phyloP scores from a whole-genome alignment of 1,139 yeast genomes.

The Sugiyamaella grinbergsii region DNA sequence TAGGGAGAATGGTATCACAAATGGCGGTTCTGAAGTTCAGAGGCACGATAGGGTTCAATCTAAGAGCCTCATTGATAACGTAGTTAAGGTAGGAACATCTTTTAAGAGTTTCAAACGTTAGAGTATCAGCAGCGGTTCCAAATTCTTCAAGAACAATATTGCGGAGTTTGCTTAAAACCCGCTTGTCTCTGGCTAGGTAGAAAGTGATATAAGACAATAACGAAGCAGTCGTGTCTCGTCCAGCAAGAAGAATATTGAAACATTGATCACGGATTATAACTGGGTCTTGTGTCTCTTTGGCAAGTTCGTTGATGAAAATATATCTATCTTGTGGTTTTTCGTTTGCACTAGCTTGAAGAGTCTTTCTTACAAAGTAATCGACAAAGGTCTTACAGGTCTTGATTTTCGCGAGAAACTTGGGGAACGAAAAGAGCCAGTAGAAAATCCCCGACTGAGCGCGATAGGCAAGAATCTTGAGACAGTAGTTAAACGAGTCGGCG shows the following conservation, averaged over 20 bases:
- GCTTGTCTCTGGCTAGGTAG: constrained; percentile 51
- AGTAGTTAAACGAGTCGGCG: constrained; percentile 46
- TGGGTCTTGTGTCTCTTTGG: constrained; percentile 54
- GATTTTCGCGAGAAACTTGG: constrained; percentile 40
- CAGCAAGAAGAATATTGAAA: constrained; percentile 56
- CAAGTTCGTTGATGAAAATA: constrained; percentile 54
- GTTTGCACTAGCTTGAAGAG: constrained; percentile 28
- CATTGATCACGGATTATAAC: constrained; percentile 53
- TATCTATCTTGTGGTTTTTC: constrained; percentile 29
- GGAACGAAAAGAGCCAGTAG: constrained; percentile 21
- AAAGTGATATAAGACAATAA: constrained; percentile 52
- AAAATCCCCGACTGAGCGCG: constrained; percentile 25
- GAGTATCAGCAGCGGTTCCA: constrained; percentile 28
- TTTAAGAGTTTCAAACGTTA: constrained; percentile 54
- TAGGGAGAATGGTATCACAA: constrained; percentile 49
- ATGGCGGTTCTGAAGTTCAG: constrained; percentile 53
- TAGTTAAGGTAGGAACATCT: constrained; percentile 52
- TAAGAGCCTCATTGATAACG: constrained; percentile 54
- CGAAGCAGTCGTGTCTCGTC: constrained; percentile 62
- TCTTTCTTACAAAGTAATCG: constrained; percentile 40
- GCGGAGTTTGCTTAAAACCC: constrained; percentile 47
- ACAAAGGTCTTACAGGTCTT: constrained; percentile 39
- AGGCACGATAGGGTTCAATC: constrained; percentile 61
- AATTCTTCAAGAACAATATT: constrained; percentile 43
- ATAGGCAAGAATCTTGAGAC: constrained; percentile 13